A percentile compares a stretch with the other conserved stretches of the same genome.
Conservation (phyloP, 2,329 filamentous ascomycete genomes). For the Ophiostoma sp. region DNA sequence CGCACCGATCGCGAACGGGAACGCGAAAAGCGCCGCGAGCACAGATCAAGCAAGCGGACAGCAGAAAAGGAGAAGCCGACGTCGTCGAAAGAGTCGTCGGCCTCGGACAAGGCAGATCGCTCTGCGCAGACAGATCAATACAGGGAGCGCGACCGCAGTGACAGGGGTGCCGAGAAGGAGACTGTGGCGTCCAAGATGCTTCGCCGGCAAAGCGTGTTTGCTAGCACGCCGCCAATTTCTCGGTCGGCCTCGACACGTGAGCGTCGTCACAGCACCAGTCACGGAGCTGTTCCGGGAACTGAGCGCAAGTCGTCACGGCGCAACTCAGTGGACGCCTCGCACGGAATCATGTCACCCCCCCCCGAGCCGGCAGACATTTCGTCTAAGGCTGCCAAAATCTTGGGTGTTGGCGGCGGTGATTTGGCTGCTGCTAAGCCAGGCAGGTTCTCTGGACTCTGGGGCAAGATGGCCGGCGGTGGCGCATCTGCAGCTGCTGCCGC, state of each 20-base stretch:
- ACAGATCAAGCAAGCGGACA: slow-evolving; percentile 49
- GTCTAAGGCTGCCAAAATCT: slow-evolving; percentile 72
- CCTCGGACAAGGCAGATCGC: slow-evolving; percentile 54
- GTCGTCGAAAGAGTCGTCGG: slow-evolving; percentile 48
- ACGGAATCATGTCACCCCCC: slow-evolving; percentile 65
- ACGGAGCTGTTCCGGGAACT: slow-evolving; percentile 34
- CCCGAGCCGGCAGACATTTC: slow-evolving; percentile 64
- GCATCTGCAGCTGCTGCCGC: slow-evolving; percentile 27
- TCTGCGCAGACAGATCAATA: not conserved
- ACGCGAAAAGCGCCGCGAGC: slow-evolving; percentile 42
- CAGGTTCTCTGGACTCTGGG: slow-evolving; percentile 57
- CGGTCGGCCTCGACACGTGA: slow-evolving; percentile 65
- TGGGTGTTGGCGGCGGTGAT: slow-evolving; percentile 50
- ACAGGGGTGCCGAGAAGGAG: slow-evolving; percentile 37
- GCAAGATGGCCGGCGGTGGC: slow-evolving; percentile 44
- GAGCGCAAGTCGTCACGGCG: slow-evolving; percentile 55
- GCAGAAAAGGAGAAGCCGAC: slow-evolving; percentile 51
- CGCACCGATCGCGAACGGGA: slow-evolving; percentile 27
- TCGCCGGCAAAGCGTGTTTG: slow-evolving; percentile 61
- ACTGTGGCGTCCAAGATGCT: slow-evolving; percentile 45
- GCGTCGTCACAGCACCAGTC: slow-evolving; percentile 51
- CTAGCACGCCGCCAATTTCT: slow-evolving; percentile 60
- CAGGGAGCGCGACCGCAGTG: slow-evolving; percentile 34
- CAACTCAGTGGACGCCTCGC: slow-evolving; percentile 60
- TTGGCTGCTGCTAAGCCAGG: slow-evolving; percentile 56